A percentile compares a stretch with the other conserved stretches of the same genome.
Evolutionary conservation across 2,329 filamentous ascomycete species (phyloP).

Genomic region (Phyllosticta citrichinensis): DNA sequence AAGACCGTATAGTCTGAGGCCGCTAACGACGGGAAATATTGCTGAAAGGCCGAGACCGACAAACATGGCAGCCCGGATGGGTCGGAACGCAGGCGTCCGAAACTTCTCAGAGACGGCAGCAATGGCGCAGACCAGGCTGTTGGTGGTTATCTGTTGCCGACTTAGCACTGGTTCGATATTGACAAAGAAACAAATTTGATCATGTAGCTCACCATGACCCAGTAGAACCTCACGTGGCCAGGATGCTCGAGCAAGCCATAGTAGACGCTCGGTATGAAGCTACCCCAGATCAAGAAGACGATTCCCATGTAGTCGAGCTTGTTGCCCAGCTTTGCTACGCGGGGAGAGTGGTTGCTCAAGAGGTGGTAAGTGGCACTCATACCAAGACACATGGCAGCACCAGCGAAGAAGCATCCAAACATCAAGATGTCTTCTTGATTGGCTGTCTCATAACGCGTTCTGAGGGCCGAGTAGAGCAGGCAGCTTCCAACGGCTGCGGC

Average conservation of each 20-base stretch:
- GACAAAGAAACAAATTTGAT: slow-evolving; percentile 17
- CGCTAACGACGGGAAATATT: slow-evolving; percentile 73
- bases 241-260: slow-evolving; percentile 48
- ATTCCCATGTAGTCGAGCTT: slow-evolving; percentile 94
- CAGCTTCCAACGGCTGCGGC: slow-evolving; percentile 16
- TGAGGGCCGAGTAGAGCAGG: slow-evolving; percentile 18
- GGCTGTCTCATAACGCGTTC: slow-evolving; percentile 24
- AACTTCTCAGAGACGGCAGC: slow-evolving; percentile 77
- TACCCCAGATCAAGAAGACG: slow-evolving; percentile 81
- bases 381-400: slow-evolving; percentile 35
- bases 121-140: slow-evolving; percentile 65
- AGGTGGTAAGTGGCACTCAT: slow-evolving; percentile 66
- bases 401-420: slow-evolving; percentile 30
- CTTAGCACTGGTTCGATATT: background rate
- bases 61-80: slow-evolving; percentile 83
- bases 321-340: slow-evolving; percentile 74
- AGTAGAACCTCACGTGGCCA: slow-evolving; percentile 57
- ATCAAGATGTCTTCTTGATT: slow-evolving; percentile 26
- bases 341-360: slow-evolving; percentile 71
- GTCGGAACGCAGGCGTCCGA: slow-evolving; percentile 71
- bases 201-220: slow-evolving; percentile 50
- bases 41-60: slow-evolving; percentile 77
- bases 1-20: slow-evolving; percentile 57
- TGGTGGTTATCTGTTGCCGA: slow-evolving; percentile 55
- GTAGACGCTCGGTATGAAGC: slow-evolving; percentile 72